These are phyloP conservation scores for Setaria italica DNA, from an alignment of 202 grass and related monocot species.

Conservation along the genomic window DNA sequence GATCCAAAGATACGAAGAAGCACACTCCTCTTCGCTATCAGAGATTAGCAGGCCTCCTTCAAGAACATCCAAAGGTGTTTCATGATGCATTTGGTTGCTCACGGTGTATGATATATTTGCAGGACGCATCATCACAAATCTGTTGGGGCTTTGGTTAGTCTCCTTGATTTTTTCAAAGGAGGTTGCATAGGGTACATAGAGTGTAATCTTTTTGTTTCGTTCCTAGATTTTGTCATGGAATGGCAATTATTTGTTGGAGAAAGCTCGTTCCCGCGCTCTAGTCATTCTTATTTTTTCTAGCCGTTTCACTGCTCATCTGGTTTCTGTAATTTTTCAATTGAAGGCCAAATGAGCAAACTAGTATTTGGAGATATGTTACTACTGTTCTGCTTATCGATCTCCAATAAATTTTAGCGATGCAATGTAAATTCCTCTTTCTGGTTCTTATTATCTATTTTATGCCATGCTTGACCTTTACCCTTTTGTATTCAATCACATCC, in stretches of 20 bases:
- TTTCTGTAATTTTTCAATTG: conserved; percentile 99
- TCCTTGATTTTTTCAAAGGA: conserved; percentile 61
- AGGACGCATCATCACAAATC: conserved; percentile 49
- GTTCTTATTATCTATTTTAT: conserved; percentile 9
- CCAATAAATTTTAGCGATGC: conserved; percentile 59
- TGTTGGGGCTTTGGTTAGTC: conserved; percentile 61
- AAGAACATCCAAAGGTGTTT: conserved; percentile 68
- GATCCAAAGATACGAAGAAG: conserved; percentile 79
- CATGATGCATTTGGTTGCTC: conserved; percentile 61
- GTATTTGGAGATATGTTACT: conserved; percentile 54
- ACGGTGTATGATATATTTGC: conserved; percentile 51
- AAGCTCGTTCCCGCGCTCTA: conserved; percentile 53
- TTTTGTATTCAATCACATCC: neutral
- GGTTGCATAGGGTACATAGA: conserved; percentile 72
- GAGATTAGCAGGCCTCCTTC: conserved; percentile 71
- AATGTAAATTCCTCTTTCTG: conserved; percentile 54
- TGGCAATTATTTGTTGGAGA: conserved; percentile 67
- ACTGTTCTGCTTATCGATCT: conserved; percentile 49
- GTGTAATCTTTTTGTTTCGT: conserved; percentile 64
- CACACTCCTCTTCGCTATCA: conserved; percentile 52
- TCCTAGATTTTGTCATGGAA: conserved; percentile 66
- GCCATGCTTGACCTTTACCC: neutral
- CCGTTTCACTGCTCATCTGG: conserved; percentile 83
- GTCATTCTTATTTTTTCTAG: conserved; percentile 66
- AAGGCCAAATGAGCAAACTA: conserved; percentile 84